These are phyloP conservation scores for Boletus rufocinnamomeus DNA, from an alignment of 768 basidiomycete genomes.

Conservation along the genomic window DNA sequence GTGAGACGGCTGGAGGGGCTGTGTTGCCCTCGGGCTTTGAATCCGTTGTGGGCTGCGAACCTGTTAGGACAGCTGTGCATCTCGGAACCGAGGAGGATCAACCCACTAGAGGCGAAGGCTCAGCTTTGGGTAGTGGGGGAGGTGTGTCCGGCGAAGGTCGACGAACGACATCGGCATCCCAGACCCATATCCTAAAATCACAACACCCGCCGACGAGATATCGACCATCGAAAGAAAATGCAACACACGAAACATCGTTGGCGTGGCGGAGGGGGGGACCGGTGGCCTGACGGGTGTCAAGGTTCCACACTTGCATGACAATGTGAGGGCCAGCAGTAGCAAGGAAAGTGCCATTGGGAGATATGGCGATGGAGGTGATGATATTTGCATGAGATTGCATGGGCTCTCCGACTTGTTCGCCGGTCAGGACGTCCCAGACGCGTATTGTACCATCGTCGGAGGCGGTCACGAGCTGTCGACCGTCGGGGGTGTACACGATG, in stretches of 20 bases:
- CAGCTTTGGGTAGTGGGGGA: constrained; percentile 11
- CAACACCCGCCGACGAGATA: constrained; percentile 31
- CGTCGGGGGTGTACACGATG: constrained; percentile 35
- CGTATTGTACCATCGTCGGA: constrained; percentile 34
- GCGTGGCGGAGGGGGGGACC: constrained; percentile 28
- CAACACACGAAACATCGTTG: constrained; percentile 34
- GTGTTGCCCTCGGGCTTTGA: constrained; percentile 5
- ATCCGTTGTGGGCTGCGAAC: constrained; percentile 11
- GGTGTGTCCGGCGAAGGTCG: constrained; percentile 15
- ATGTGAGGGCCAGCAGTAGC: constrained; percentile 35
- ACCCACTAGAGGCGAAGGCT: constrained; percentile 18
- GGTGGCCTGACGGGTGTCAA: constrained; percentile 22
- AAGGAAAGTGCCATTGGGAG: constrained; percentile 33
- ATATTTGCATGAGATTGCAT: constrained; percentile 30
- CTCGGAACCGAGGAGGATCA: background rate
- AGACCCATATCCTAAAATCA: constrained; percentile 33
- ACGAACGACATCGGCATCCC: constrained; percentile 27
- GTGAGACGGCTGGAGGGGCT: constrained; percentile 5
- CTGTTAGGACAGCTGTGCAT: constrained; percentile 1
- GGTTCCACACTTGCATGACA: constrained; percentile 35
- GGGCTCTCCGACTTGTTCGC: constrained; percentile 35
- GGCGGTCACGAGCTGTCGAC: constrained; percentile 30
- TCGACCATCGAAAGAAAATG: constrained; percentile 34
- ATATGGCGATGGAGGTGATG: constrained; percentile 36
- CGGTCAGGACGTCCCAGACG: constrained; percentile 33